These are phyloP conservation scores for Hypomontagnella submonticulosa DNA, from an alignment of 495 filamentous ascomycete genomes.

Conservation along the genomic window DNA sequence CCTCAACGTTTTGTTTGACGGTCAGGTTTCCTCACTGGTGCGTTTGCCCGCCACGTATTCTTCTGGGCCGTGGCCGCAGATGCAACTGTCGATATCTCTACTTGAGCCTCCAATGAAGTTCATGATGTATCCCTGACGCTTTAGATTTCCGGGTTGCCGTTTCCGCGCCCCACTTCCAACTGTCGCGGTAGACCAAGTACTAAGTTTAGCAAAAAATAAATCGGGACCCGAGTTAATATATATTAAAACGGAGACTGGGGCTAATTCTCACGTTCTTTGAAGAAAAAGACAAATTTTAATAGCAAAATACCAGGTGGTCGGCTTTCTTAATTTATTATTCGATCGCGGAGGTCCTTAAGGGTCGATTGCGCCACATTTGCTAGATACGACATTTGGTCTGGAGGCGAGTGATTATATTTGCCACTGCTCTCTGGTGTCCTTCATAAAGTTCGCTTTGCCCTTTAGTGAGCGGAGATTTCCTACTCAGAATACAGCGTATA, in stretches of 20 bases:
- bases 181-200: constrained; percentile 4
- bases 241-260: constrained; percentile 11
- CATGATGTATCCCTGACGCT: constrained; percentile 28
- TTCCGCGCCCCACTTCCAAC: constrained; percentile 36
- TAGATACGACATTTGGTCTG: constrained; percentile 9
- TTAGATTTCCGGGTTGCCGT: constrained; percentile 16
- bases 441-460: not conserved
- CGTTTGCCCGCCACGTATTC: constrained; percentile 37
- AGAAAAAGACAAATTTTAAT: constrained; percentile 14
- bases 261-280: constrained; percentile 6
- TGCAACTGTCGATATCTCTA: constrained; percentile 26
- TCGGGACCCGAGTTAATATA: constrained; percentile 25
- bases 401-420: constrained; percentile 27
- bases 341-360: constrained; percentile 1
- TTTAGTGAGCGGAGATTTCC: constrained; percentile 2
- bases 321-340: not conserved
- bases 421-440: constrained; percentile 24
- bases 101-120: constrained; percentile 20
- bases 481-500: constrained; percentile 4
- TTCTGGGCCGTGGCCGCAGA: constrained; percentile 22
- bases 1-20: constrained; percentile 14
- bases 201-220: constrained; percentile 40
- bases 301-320: constrained; percentile 5
- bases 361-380: constrained; percentile 16
- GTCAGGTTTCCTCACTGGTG: constrained; percentile 27